phyloP scores from a whole-genome alignment of 306 rosid genomes.

The Erythrophleum fordii region DNA sequence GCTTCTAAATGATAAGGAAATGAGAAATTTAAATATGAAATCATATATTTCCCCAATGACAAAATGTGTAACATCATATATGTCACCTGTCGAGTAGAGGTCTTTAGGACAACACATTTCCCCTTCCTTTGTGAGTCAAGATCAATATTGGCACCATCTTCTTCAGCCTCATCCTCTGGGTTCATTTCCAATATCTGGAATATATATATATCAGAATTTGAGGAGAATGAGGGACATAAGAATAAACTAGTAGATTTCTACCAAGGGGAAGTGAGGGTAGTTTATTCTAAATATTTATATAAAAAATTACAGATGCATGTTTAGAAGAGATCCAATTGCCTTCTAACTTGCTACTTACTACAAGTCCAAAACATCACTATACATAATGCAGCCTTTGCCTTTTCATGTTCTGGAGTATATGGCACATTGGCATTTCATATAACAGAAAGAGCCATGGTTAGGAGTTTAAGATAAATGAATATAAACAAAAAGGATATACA shows the following conservation, averaged over 20 bases:
- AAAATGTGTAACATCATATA: not conserved
- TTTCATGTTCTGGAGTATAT: not conserved
- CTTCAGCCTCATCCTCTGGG: constrained; percentile 97
- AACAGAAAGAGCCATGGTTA: not conserved
- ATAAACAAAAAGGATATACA: not conserved
- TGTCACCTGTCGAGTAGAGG: constrained; percentile 90
- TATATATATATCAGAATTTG: constrained; percentile 6
- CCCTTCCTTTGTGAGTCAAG: constrained; percentile 96
- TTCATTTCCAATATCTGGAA: constrained; percentile 91
- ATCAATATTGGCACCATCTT: constrained; percentile 95
- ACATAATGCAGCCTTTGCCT: not conserved
- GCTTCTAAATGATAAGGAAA: not conserved
- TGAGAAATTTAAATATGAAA: not conserved
- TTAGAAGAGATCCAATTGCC: not conserved
- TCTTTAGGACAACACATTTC: constrained; percentile 90
- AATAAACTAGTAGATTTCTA: not conserved
- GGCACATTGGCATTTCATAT: not conserved
- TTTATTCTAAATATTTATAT: not conserved
- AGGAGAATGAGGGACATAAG: not conserved
- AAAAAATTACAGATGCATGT: not conserved
- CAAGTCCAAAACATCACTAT: not conserved
- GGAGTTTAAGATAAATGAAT: not conserved
- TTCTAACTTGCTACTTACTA: not conserved
- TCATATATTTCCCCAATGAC: not conserved
- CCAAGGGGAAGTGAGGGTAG: not conserved